Evolutionary conservation across 1,284 basidiomycete species (phyloP).

Genomic region (Takashimella koratensis): DNA sequence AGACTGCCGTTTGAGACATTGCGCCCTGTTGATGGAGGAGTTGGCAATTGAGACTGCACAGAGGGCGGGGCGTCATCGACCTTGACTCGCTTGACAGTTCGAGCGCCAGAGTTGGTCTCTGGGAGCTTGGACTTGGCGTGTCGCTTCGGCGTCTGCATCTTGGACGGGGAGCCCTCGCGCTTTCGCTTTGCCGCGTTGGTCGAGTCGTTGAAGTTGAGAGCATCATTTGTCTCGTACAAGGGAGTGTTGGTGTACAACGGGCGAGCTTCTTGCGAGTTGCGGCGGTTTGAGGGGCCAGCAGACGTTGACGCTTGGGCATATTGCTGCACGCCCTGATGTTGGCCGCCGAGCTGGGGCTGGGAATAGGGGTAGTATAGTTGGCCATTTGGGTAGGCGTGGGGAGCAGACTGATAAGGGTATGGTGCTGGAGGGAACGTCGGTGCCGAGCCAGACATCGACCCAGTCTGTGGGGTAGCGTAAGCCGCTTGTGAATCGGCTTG

Average conservation of each 20-base stretch:
- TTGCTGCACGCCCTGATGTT: background rate
- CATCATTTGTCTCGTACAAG: background rate
- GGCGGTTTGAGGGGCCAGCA: background rate
- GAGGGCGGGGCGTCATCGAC: constrained; percentile 7
- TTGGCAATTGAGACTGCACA: constrained; percentile 15
- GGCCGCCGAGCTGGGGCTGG: background rate
- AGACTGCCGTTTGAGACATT: constrained; percentile 10
- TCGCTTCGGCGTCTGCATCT: background rate
- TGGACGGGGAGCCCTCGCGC: background rate
- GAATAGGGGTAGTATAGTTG: background rate
- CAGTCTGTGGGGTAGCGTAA: background rate
- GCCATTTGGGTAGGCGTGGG: background rate
- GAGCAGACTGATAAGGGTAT: background rate
- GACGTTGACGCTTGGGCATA: background rate
- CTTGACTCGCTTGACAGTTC: constrained; percentile 17
- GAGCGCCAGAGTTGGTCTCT: background rate
- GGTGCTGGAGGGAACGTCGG: background rate
- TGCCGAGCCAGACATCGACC: background rate
- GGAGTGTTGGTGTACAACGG: background rate
- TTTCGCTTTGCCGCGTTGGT: background rate
- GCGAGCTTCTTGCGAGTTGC: background rate
- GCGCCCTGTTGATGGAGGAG: constrained; percentile 22
- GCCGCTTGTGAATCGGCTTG: background rate
- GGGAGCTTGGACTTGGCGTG: background rate
- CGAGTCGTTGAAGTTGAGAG: background rate